Base-by-base conservation (phyloP, 2,329 filamentous ascomycete genomes). In the Thelonectria blattea region DNA sequence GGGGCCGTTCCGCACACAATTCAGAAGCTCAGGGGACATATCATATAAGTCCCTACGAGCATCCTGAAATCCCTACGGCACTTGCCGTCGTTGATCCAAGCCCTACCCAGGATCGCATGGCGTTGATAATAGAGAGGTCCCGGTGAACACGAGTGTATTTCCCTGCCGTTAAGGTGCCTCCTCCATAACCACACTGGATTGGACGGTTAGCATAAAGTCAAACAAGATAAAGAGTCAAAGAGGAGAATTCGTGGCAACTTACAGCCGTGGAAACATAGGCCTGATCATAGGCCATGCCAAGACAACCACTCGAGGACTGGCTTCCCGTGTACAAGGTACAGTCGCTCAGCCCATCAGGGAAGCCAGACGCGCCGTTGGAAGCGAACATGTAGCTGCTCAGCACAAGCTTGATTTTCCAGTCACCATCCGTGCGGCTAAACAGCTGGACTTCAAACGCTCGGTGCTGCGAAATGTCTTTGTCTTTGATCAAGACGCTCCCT, bases 121-220 rank as follows among this genome's bases (percentile, higher is more conserved):
- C 48, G 37, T 50, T 50, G 18, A 50, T 24, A 7, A 50, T 50
- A 17, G 48, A 50, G 4, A 50, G 8, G 30, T 50, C 48, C 32
- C 48, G n/a, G 48, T 50, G 48, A 50, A 50, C 48, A 50, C 48
- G 48, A 11, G 48, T 50, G 48, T 50, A 50, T 39, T 50, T 50
- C 32, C 48, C 48, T 10, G 48, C 48, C 32, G 48, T 50, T 17
- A 50, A 39, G 48, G 8, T 5, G 11, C 48, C 48, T 39, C 48
- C 48, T 17, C 48, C 48, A 39, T 50, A 50, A 18, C 48, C 48
- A 39, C 48, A 50, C 48, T 50, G 37, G 48, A 32, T 50, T 24
- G 17, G 32, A n/a, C 32, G 18, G 48, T 50, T 24, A 50, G 48
- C 30, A 15, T 14, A 2, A 39, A 30, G 37, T 22, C 32, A 39